These are phyloP conservation scores for Prunus kanzakura DNA, from an alignment of 306 rosid genomes.

Conservation along the genomic window DNA sequence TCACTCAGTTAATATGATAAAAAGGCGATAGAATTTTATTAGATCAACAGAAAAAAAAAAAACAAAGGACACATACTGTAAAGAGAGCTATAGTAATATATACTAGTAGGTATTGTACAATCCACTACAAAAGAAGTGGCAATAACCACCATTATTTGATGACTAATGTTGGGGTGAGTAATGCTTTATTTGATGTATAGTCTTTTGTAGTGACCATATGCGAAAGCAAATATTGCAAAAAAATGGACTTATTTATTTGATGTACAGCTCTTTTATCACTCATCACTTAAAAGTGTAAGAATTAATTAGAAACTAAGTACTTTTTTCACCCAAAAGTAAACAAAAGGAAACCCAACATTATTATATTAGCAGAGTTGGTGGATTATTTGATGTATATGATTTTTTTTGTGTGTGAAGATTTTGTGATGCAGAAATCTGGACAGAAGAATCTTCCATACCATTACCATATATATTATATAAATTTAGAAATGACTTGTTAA, in stretches of 20 bases:
- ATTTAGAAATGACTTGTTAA: no score
- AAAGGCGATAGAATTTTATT: no score
- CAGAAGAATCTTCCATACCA: neutral
- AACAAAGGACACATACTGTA: no score
- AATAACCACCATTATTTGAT: no score
- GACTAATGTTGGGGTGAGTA: no score
- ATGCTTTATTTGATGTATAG: no score
- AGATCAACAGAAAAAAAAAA: no score
- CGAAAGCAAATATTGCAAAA: no score
- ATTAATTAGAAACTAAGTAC: neutral
- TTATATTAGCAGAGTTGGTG: neutral
- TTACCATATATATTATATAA: neutral
- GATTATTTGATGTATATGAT: neutral
- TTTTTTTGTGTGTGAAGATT: neutral
- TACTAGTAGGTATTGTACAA: neutral
- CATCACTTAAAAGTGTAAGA: neutral
- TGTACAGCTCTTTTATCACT: neutral
- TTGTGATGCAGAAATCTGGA: neutral
- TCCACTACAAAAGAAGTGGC: no score
- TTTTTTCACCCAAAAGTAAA: neutral
- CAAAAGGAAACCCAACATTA: neutral
- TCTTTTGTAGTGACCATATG: neutral
- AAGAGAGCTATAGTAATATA: no score
- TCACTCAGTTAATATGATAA: no score
- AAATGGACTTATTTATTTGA: neutral